These are phyloP conservation scores for Candida nanaspora DNA, from an alignment of 805 yeast species.

Conservation along the genomic window DNA sequence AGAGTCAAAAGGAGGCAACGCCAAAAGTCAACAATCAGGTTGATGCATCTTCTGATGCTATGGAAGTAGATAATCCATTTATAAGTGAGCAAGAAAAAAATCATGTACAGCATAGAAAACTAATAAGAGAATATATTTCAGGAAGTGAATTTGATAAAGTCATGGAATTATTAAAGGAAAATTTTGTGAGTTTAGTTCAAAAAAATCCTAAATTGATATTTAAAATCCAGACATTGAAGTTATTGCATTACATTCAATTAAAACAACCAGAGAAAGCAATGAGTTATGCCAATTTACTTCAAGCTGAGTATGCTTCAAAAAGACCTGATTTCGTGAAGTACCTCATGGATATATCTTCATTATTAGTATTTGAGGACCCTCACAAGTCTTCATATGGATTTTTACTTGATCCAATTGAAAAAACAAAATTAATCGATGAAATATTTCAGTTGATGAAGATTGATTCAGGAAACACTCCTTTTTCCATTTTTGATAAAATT, in stretches of 20 bases:
- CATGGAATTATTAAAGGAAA: slow-evolving; percentile 27
- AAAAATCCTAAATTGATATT: slow-evolving; percentile 28
- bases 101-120: slow-evolving; percentile 13
- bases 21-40: too few species aligned
- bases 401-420: slow-evolving; percentile 28
- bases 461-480: slow-evolving; percentile 4
- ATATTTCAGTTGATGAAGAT: slow-evolving; percentile 29
- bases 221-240: slow-evolving; percentile 34
- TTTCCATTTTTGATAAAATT: slow-evolving; percentile 18
- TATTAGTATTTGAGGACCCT: slow-evolving; percentile 49
- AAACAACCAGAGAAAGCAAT: slow-evolving; percentile 27
- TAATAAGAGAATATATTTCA: slow-evolving; percentile 32
- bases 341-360: slow-evolving; percentile 39
- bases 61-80: neutral
- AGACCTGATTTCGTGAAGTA: slow-evolving; percentile 25
- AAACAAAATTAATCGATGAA: slow-evolving; percentile 32
- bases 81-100: slow-evolving; percentile 11
- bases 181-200: slow-evolving; percentile 32
- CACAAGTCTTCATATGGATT: slow-evolving; percentile 27
- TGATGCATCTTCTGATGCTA: too few species aligned
- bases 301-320: slow-evolving; percentile 23
- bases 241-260: slow-evolving; percentile 30
- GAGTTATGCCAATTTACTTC: slow-evolving; percentile 31
- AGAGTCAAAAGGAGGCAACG: too few species aligned
- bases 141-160: slow-evolving; percentile 40